Conservation (phyloP, 1,284 basidiomycete species). For the Porodaedalea pini region DNA sequence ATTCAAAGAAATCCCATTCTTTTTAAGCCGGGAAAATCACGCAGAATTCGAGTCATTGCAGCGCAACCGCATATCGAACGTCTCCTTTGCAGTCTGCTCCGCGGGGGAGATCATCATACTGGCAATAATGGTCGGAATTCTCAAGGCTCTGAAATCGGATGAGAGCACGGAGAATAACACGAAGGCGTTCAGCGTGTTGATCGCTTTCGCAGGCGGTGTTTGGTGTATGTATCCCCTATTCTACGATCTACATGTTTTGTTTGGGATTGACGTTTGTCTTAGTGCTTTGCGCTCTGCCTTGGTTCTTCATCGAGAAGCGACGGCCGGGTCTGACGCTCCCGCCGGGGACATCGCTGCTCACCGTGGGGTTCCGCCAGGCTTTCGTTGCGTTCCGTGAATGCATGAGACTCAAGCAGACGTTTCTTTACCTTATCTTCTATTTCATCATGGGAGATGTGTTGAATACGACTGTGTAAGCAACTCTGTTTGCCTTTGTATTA, state of each 20-base stretch:
- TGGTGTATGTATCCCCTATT: slow-evolving; percentile 54
- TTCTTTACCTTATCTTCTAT: slow-evolving; percentile 71
- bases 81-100: slow-evolving; percentile 73
- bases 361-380: slow-evolving; percentile 69
- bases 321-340: slow-evolving; percentile 67
- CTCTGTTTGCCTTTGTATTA: neutral
- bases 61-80: slow-evolving; percentile 76
- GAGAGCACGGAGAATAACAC: slow-evolving; percentile 73
- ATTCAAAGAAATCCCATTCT: neutral
- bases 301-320: slow-evolving; percentile 71
- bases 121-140: slow-evolving; percentile 73
- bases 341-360: slow-evolving; percentile 56
- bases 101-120: slow-evolving; percentile 70
- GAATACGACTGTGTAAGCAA: slow-evolving; percentile 66
- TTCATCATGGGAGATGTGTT: slow-evolving; percentile 77
- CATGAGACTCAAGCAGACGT: slow-evolving; percentile 69
- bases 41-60: slow-evolving; percentile 60
- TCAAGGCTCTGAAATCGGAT: slow-evolving; percentile 62
- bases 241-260: slow-evolving; percentile 14
- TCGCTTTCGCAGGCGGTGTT: slow-evolving; percentile 71
- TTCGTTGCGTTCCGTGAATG: slow-evolving; percentile 67
- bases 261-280: neutral
- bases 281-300: slow-evolving; percentile 73
- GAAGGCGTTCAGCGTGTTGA: slow-evolving; percentile 70
- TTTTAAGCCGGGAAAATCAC: slow-evolving; percentile 59